Evolutionary conservation across 176 grass and related monocot species (phyloP).

Genomic region (Oryza rufipogon): DNA sequence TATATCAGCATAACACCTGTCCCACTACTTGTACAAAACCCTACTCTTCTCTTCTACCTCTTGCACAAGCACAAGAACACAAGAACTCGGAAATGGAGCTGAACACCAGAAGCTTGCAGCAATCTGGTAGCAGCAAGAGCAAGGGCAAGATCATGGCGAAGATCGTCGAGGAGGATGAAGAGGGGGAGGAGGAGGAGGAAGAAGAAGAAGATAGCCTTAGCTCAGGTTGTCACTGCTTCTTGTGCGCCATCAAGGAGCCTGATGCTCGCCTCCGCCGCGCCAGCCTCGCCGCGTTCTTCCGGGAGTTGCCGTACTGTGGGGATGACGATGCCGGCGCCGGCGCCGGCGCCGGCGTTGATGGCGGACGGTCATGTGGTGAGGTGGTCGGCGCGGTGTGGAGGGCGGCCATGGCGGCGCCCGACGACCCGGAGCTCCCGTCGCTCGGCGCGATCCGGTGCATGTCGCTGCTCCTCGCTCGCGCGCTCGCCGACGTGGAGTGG

Average conservation of each 20-base stretch:
- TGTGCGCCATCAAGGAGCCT: conserved; percentile 68
- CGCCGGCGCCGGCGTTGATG: neutral
- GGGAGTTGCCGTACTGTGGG: conserved; percentile 60
- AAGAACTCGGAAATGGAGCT: conserved; percentile 37
- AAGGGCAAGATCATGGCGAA: conserved; percentile 50
- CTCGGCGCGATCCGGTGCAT: conserved; percentile 89
- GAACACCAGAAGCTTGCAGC: conserved; percentile 28
- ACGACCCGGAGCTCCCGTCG: conserved; percentile 74
- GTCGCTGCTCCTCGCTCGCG: conserved; percentile 67
- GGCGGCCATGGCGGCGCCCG: conserved; percentile 74
- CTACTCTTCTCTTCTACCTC: conserved; percentile 41
- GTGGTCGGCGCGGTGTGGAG: conserved; percentile 69
- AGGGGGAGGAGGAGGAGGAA: neutral
- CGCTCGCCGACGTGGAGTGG: conserved; percentile 62
- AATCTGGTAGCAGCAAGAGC: conserved; percentile 33
- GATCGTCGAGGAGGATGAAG: conserved; percentile 39
- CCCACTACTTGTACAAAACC: conserved; percentile 51
- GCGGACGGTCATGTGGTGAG: conserved; percentile 39
- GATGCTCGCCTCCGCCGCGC: conserved; percentile 53
- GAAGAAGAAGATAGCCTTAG: conserved; percentile 10
- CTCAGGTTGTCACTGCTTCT: conserved; percentile 65
- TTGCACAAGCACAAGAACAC: neutral
- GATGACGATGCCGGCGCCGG: conserved; percentile 6
- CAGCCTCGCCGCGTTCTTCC: conserved; percentile 63
- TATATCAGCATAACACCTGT: neutral